Conservation (phyloP, 495 filamentous ascomycete species). For the Trichocladium uniseriatum region DNA sequence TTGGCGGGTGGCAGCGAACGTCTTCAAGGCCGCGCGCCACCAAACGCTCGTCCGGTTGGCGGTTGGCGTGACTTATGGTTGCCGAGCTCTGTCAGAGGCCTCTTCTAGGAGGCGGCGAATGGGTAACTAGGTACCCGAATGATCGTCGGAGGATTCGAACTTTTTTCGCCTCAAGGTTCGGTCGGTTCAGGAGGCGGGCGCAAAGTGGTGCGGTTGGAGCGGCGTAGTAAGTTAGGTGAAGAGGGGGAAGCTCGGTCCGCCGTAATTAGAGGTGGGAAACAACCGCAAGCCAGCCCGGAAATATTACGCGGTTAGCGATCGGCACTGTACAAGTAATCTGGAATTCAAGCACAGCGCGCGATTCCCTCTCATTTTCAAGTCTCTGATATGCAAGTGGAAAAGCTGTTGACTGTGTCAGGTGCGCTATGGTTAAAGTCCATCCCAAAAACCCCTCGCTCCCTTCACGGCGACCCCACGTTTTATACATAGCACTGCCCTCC, state of each 20-base stretch:
- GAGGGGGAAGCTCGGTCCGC: background rate
- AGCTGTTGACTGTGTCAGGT: no score
- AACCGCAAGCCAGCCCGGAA: background rate
- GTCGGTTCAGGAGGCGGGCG: background rate
- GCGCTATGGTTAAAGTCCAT: no score
- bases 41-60: background rate
- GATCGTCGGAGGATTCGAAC: background rate
- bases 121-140: no score
- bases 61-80: background rate
- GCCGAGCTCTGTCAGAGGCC: no score
- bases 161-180: background rate
- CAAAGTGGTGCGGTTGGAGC: background rate
- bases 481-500: no score
- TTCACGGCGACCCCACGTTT: no score
- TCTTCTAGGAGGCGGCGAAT: no score
- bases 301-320: conserved; percentile 1
- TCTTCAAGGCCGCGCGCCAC: conserved; percentile 2
- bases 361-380: no score
- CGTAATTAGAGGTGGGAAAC: background rate
- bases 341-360: background rate
- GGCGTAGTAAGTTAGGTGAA: background rate
- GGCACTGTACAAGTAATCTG: conserved; percentile 5
- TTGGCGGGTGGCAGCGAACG: background rate
- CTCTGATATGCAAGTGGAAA: no score
- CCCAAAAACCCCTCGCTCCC: no score